Base-by-base conservation (phyloP, 768 basidiomycete species). In the Termitomyces titanicus region DNA sequence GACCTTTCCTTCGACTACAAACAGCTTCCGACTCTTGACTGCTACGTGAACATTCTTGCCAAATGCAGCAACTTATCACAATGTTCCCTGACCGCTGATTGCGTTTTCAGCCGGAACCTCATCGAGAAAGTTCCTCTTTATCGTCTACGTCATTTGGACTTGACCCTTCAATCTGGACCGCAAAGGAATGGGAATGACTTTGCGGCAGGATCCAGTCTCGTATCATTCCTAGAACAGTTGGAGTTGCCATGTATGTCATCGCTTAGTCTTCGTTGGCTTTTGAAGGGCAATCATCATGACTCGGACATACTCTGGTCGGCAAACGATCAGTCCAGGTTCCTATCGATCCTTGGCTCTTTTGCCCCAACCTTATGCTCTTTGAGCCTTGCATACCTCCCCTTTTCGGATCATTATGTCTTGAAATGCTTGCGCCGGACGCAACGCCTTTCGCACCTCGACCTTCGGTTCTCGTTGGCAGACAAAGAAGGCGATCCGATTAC, bases 351-450 rank as follows among this genome's bases (percentile, higher is more conserved):
- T 18, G 56, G 60, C 27, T 49, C 55, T 10, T 59, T 68, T 24
- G 60, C 67, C 27, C 40, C 56, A 1, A 66, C 72, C 38, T 66
- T 78, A 6, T 59, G 60, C 18, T 55, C 60, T 15, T 67, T 80
- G 45, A 62, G 58, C 31, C 57, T 80, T 6, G 59, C 67, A 12
- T 77, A 77, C 54, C 66, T 78, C 37, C 77, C 77, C 7, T 38
- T 77, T 44, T 63, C 67, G 17, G 72, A 74, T 51, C 47, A 46
- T 33, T 63, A 73, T 37, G 53, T 76, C 11, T 33, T 74, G 20
- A 61, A 64, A 24, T 70, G 65, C 51, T 56, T 80, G n/a, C 48
- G 55, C 27, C 58, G 58, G 18, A 51, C 75, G 17, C 68, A 72
- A 17, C 49, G 54, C 5, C 56, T 78, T 25, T 63, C 56, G 11